A percentile compares a stretch with the other conserved stretches of the same genome.
Conservation (phyloP, 371 early-diverging fungal genomes). For the Apophysomyces elegans region DNA sequence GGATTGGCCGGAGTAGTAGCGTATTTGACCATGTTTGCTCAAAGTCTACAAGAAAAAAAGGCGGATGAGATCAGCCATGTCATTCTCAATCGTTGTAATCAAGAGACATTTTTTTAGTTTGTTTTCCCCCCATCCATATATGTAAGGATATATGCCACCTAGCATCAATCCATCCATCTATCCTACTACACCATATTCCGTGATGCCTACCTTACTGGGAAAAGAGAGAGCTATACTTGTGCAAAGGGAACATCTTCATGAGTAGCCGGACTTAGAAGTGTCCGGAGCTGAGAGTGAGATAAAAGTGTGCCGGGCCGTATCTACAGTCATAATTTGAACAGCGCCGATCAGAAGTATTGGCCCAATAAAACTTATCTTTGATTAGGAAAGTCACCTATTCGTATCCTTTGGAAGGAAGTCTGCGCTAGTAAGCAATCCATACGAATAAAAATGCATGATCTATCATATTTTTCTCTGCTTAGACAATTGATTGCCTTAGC, state of each 20-base stretch:
- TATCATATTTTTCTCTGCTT: no score
- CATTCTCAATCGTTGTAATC: conserved; percentile 5
- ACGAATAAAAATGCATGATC: no score
- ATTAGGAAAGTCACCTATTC: no score
- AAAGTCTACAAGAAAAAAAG: conserved; percentile 18
- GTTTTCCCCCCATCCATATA: conserved; percentile 6
- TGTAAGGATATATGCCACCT: background rate
- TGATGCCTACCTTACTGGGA: conserved; percentile 14
- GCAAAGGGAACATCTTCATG: background rate
- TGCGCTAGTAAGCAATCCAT: no score
- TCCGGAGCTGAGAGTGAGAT: background rate
- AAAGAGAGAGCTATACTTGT: conserved; percentile 7
- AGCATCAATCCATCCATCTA: conserved; percentile 18
- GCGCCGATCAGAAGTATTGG: no score
- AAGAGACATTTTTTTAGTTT: conserved; percentile 12
- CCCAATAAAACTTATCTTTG: no score
- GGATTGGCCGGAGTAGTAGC: conserved; percentile 61
- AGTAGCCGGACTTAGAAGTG: conserved; percentile 8
- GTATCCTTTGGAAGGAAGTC: no score
- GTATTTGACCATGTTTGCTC: conserved; percentile 58
- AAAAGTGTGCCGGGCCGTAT: no score
- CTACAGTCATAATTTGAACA: no score
- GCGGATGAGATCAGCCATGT: background rate
- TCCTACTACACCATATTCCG: conserved; percentile 16
- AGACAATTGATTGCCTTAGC: no score